phyloP scores from a whole-genome alignment of 352 stramenopile species.

The Phytophthora podocarpi region DNA sequence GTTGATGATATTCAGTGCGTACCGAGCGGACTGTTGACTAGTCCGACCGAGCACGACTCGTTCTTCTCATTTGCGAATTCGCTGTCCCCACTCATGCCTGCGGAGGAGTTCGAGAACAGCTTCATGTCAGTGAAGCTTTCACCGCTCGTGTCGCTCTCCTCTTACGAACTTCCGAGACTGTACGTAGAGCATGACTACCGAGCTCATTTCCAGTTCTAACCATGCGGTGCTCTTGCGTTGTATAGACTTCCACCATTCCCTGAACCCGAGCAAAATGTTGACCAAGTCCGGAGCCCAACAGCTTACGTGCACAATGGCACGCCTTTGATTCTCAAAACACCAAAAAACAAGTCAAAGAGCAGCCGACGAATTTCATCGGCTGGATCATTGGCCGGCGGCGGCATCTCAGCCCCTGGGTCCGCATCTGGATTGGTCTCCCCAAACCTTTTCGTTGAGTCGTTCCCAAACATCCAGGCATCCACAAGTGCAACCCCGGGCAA shows the following conservation, averaged over 20 bases:
- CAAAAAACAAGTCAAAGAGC: conserved; percentile 4
- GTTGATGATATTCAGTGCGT: conserved; percentile 45
- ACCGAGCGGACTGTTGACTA: conserved; percentile 39
- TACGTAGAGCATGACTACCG: conserved; percentile 34
- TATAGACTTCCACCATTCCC: conserved; percentile 67
- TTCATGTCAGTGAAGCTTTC: conserved; percentile 70
- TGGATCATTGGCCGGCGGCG: conserved; percentile 24
- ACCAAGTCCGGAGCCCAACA: background rate
- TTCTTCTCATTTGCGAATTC: conserved; percentile 85
- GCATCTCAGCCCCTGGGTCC: conserved; percentile 44
- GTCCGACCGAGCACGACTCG: conserved; percentile 64
- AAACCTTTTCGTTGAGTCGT: conserved; percentile 50
- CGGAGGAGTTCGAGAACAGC: conserved; percentile 65
- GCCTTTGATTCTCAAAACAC: conserved; percentile 11
- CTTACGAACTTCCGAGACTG: conserved; percentile 69
- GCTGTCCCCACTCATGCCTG: conserved; percentile 64
- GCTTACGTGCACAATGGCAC: background rate
- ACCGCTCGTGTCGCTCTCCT: conserved; percentile 52
- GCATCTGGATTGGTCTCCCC: conserved; percentile 27
- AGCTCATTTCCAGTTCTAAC: conserved; percentile 8
- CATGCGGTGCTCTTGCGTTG: background rate
- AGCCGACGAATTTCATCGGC: conserved; percentile 17
- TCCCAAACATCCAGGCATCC: conserved; percentile 82
- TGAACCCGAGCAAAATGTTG: conserved; percentile 31
- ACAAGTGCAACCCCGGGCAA: conserved; percentile 74